Conservation (phyloP, 768 basidiomycete species). For the Leccinum barrowsii region DNA sequence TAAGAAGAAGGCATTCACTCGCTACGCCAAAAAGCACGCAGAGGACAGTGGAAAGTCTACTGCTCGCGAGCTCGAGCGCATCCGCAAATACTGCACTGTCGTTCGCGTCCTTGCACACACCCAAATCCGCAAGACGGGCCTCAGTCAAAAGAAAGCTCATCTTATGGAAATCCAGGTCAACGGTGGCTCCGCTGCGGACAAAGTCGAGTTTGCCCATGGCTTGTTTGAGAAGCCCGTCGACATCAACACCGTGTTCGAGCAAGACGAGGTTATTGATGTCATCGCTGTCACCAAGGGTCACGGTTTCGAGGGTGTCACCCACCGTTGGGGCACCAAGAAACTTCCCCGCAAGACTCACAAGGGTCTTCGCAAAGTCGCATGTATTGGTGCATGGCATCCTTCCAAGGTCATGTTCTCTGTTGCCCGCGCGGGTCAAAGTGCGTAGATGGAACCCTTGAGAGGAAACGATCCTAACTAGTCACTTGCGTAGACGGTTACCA, state of each 20-base stretch:
- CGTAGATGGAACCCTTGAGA: slow-evolving; percentile 31
- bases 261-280: slow-evolving; percentile 94
- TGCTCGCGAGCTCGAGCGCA: slow-evolving; percentile 95
- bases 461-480: slow-evolving; percentile 3
- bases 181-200: slow-evolving; percentile 93
- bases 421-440: slow-evolving; percentile 99
- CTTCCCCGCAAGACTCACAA: slow-evolving; percentile 99
- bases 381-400: slow-evolving; percentile 98
- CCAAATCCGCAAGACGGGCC: slow-evolving; percentile 96
- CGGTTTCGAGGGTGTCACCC: slow-evolving; percentile 99
- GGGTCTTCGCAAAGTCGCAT: slow-evolving; percentile 99
- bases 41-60: slow-evolving; percentile 92
- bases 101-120: slow-evolving; percentile 99
- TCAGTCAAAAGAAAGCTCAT: slow-evolving; percentile 99
- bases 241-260: slow-evolving; percentile 83
- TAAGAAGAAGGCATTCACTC: slow-evolving; percentile 99
- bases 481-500: slow-evolving; percentile 78
- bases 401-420: slow-evolving; percentile 99
- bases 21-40: slow-evolving; percentile 98
- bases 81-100: slow-evolving; percentile 99
- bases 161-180: slow-evolving; percentile 99
- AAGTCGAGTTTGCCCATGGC: slow-evolving; percentile 91
- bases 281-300: slow-evolving; percentile 99
- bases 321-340: slow-evolving; percentile 99
- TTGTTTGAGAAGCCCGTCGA: slow-evolving; percentile 97